phyloP scores from a whole-genome alignment of 306 rosid species.

The Alnus glutinosa region DNA sequence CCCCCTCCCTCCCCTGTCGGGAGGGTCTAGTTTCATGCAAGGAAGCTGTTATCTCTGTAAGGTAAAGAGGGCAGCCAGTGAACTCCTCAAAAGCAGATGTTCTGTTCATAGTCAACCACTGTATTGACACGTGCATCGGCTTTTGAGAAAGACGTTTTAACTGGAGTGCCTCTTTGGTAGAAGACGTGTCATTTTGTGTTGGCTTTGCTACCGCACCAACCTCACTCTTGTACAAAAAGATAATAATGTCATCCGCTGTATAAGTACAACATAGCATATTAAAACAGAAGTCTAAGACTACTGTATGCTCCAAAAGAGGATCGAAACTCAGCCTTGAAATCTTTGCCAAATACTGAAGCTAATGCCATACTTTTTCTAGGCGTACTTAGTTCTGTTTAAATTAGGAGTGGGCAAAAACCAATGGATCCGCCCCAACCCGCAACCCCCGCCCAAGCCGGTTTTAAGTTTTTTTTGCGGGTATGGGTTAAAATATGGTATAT shows the following conservation, averaged over 20 bases:
- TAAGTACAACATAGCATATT: neutral
- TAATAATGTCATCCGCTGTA: neutral
- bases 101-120: conserved; percentile 8
- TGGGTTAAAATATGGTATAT: too few relatives aligned
- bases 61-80: conserved; percentile 17
- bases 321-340: conserved; percentile 8
- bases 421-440: too few relatives aligned
- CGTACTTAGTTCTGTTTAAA: neutral
- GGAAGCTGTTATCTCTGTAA: conserved; percentile 18
- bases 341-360: neutral
- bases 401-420: neutral
- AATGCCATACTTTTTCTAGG: neutral
- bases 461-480: too few relatives aligned
- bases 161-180: conserved; percentile 9
- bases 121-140: neutral
- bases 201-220: conserved; percentile 33
- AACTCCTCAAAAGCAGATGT: conserved; percentile 8
- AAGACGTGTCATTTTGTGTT: conserved; percentile 28
- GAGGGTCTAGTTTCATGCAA: conserved; percentile 56
- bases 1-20: conserved; percentile 91
- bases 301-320: neutral
- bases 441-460: too few relatives aligned
- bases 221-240: conserved; percentile 35
- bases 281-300: neutral
- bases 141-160: conserved; percentile 14